Evolutionary conservation across 805 yeast species (phyloP).

Genomic region (Sugiyamaella qingdaonensis): DNA sequence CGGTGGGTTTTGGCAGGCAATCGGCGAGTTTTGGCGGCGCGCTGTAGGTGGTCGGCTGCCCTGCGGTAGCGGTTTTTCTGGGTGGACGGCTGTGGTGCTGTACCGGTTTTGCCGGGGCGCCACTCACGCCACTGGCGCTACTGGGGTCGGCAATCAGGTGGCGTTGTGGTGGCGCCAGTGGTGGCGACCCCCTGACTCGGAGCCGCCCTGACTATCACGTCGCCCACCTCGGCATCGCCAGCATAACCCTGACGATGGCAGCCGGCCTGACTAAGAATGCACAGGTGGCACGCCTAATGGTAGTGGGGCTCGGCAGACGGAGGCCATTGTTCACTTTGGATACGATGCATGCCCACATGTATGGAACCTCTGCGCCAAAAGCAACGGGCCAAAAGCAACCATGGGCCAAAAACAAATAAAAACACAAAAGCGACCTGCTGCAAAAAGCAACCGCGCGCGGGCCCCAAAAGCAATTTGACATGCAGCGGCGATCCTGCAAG

Average conservation of each 20-base stretch:
- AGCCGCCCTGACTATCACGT: conserved; percentile 1
- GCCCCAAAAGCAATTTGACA: background rate
- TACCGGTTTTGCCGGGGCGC: too few relatives aligned
- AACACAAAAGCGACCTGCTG: background rate
- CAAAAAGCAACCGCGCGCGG: background rate
- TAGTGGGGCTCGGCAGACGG: too few relatives aligned
- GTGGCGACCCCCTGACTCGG: background rate
- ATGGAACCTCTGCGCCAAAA: background rate
- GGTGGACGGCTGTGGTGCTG: too few relatives aligned
- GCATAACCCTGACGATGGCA: background rate
- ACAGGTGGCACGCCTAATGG: background rate
- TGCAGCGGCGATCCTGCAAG: background rate
- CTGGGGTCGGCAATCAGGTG: too few relatives aligned
- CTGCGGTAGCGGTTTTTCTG: too few relatives aligned
- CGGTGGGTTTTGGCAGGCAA: too few relatives aligned
- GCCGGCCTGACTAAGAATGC: background rate
- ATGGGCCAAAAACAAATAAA: background rate
- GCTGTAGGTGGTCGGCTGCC: too few relatives aligned
- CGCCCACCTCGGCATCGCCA: background rate
- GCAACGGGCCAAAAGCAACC: background rate
- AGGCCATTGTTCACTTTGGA: background rate
- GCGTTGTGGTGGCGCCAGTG: too few relatives aligned
- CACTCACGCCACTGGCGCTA: too few relatives aligned
- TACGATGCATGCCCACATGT: conserved; percentile 2
- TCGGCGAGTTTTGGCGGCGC: too few relatives aligned